These are phyloP conservation scores for Saccharomycopsis sp. DNA, from an alignment of 805 yeast species.

Conservation along the genomic window DNA sequence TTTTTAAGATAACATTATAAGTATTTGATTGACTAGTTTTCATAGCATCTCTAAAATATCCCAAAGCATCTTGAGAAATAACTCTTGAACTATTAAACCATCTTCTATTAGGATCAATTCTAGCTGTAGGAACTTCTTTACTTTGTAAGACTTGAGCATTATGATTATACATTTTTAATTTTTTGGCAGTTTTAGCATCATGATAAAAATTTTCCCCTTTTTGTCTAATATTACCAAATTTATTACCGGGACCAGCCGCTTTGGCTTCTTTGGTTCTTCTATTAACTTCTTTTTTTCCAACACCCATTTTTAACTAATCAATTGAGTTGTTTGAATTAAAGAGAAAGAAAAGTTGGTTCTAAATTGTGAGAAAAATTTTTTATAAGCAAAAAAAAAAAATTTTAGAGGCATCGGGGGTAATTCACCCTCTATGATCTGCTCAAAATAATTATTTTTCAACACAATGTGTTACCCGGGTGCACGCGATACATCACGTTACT, in stretches of 20 bases:
- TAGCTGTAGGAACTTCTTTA: constrained; percentile 77
- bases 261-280: constrained; percentile 80
- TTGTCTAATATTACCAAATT: constrained; percentile 85
- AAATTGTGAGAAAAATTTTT: background rate
- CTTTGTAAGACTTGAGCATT: constrained; percentile 92
- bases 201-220: constrained; percentile 96
- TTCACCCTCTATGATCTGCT: too few relatives aligned
- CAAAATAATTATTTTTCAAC: too few relatives aligned
- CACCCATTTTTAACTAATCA: constrained; percentile 84
- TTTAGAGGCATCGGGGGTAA: too few relatives aligned
- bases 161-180: constrained; percentile 83
- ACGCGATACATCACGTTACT: too few relatives aligned
- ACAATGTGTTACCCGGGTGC: too few relatives aligned
- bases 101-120: constrained; percentile 92
- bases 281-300: constrained; percentile 81
- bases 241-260: constrained; percentile 25
- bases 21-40: constrained; percentile 47
- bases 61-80: constrained; percentile 90
- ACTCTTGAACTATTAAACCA: constrained; percentile 99
- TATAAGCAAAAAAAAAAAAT: too few relatives aligned
- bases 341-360: background rate
- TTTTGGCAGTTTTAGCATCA: constrained; percentile 87
- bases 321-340: background rate
- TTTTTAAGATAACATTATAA: constrained; percentile 75
- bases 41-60: constrained; percentile 89